Evolutionary conservation across 345 rosid species (phyloP).

Genomic region (Sonneratia caseolaris): DNA sequence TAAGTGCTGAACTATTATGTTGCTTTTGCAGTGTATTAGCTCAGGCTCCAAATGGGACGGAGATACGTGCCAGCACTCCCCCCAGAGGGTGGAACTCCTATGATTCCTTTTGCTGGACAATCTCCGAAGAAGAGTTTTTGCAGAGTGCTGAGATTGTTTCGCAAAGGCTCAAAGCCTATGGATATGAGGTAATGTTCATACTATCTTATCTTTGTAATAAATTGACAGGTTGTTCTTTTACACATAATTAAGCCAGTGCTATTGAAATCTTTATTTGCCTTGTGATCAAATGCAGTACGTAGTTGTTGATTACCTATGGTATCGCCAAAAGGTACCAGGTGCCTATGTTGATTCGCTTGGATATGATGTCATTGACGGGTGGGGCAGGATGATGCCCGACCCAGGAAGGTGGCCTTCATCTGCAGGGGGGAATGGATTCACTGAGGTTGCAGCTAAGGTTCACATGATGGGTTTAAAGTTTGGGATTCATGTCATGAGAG

Average conservation of each 20-base stretch:
- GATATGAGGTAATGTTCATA: slow-evolving; percentile 48
- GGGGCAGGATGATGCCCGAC: slow-evolving; percentile 90
- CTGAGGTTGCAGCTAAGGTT: slow-evolving; percentile 63
- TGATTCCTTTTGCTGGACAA: slow-evolving; percentile 84
- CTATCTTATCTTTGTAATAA: background rate
- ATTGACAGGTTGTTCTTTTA: background rate
- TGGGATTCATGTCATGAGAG: slow-evolving; percentile 93
- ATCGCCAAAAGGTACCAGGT: slow-evolving; percentile 65
- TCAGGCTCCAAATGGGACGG: background rate
- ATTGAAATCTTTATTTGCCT: background rate
- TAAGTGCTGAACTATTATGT: background rate
- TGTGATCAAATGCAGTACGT: slow-evolving; percentile 43
- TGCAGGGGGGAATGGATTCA: slow-evolving; percentile 64
- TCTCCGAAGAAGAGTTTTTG: slow-evolving; percentile 82
- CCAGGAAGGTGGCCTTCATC: slow-evolving; percentile 93
- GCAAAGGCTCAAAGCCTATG: slow-evolving; percentile 47
- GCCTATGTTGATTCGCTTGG: slow-evolving; percentile 65
- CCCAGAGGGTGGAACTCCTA: slow-evolving; percentile 98
- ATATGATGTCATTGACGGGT: slow-evolving; percentile 84
- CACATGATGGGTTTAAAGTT: slow-evolving; percentile 85
- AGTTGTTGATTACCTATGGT: slow-evolving; percentile 97
- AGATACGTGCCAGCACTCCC: slow-evolving; percentile 45
- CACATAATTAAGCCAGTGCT: background rate
- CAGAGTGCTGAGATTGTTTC: slow-evolving; percentile 56
- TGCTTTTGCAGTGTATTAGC: slow-evolving; percentile 8